Evolutionary conservation across 768 basidiomycete species (phyloP), one percentile per base, ranked within the genome.

Genomic region (Termitomyces sp.): DNA sequence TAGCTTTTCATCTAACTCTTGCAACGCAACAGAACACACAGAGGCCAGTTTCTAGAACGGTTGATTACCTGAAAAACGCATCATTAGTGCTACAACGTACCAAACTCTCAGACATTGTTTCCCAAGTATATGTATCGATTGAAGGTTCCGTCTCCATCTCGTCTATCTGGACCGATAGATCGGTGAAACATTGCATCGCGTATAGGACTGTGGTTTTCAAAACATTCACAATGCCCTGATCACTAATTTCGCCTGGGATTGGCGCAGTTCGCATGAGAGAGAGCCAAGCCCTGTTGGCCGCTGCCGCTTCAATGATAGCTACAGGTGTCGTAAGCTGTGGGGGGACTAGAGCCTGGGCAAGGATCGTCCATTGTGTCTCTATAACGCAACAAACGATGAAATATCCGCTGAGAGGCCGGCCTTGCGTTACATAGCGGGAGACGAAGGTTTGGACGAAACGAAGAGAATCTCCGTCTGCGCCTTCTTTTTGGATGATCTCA

Each of bases 301-400:
- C 93, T 0, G 86, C 90, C 2, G 93, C 92, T 66, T 93, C 91
- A 13, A 57, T 61, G 45, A 76, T 75, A 49, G 77, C 72, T 12
- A 63, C 68, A 31, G 62, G 57, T 27, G 64, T 65, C 16, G 66
- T 66, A 13, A 59, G 55, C 22, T 68, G 65, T 47, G 75, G 69
- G 60, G 76, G 70, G 2, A 78, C 76, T 22, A 82, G 72, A 8
- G 81, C 83, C 70, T 93, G 92, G 4, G 91, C 87, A 24, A 95
- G 81, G 20, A 91, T 78, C 6, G 91, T 93, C 88, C 91, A 93
- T 65, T 89, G 83, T 44, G 86, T 87, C 70, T 94, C 91, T 64
- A 91, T 82, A 48, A 91, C 84, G 67, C 93, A 94, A 71, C 93
- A 95, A n/a, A 93, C 85, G 56, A 91, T 80, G 64, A 95, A 94